phyloP scores from a whole-genome alignment of 106 monocot species.

The Iris macrosiphon region DNA sequence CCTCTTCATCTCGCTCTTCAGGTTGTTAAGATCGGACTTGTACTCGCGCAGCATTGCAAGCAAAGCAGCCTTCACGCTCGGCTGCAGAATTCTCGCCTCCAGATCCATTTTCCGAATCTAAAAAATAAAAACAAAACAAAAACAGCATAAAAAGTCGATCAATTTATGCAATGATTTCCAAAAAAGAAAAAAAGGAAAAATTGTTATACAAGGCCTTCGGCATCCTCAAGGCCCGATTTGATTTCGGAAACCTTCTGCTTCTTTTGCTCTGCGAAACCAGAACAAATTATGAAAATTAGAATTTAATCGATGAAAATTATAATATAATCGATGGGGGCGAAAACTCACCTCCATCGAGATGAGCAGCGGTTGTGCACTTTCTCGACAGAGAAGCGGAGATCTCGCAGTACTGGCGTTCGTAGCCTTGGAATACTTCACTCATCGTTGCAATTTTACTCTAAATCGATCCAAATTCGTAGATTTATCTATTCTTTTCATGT shows the following conservation, averaged over 20 bases:
- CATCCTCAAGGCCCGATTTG: conserved; percentile 73
- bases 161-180: conserved; percentile 3
- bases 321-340: not conserved
- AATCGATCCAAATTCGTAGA: too few relatives aligned
- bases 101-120: conserved; percentile 91
- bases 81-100: conserved; percentile 73
- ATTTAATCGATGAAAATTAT: not conserved
- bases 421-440: conserved; percentile 71
- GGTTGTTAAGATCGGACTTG: conserved; percentile 70
- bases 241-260: conserved; percentile 83
- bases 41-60: conserved; percentile 75
- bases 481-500: too few relatives aligned
- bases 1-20: conserved; percentile 66
- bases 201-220: conserved; percentile 58
- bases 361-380: conserved; percentile 47
- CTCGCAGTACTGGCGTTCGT: conserved; percentile 82
- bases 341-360: conserved; percentile 51
- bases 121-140: conserved; percentile 4
- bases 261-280: conserved; percentile 60
- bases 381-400: conserved; percentile 58
- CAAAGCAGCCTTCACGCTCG: conserved; percentile 55
- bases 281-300: not conserved
- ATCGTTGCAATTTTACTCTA: too few relatives aligned
- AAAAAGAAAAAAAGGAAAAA: not conserved
- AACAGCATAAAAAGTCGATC: not conserved